These are phyloP conservation scores for Colletotrichum incanum DNA, from an alignment of 2,329 filamentous ascomycete genomes.

Conservation along the genomic window DNA sequence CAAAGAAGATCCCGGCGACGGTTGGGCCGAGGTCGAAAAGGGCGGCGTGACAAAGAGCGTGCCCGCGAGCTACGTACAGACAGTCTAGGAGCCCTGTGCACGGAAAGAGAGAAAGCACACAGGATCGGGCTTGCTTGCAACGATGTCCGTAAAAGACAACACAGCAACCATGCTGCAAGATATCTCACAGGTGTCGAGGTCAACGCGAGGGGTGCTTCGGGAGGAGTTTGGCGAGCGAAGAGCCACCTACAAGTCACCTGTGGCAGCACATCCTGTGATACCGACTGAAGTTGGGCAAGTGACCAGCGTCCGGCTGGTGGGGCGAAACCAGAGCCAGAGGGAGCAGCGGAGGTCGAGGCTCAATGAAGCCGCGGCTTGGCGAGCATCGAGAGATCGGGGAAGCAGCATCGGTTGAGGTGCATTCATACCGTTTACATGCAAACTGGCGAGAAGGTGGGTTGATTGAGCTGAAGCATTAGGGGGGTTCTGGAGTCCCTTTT, in stretches of 20 bases:
- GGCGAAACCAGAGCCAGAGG: conserved; percentile 38
- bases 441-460: neutral
- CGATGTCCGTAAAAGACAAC: neutral
- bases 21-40: conserved; percentile 97
- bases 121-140: neutral
- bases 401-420: conserved; percentile 37
- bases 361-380: conserved; percentile 1
- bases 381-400: conserved; percentile 15
- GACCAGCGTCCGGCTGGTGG: conserved; percentile 43
- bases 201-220: neutral
- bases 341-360: conserved; percentile 39
- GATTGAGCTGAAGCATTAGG: conserved; percentile 7
- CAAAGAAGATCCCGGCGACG: conserved; percentile 90
- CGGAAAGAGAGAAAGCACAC: conserved; percentile 10
- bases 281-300: conserved; percentile 9
- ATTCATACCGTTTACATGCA: conserved; percentile 33
- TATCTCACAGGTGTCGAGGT: neutral
- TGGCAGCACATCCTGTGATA: neutral
- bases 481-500: neutral
- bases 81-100: conserved; percentile 65
- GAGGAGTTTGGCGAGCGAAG: neutral
- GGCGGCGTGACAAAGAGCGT: conserved; percentile 90
- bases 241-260: neutral
- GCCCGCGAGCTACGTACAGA: conserved; percentile 92
- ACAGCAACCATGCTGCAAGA: conserved; percentile 2